Base-by-base conservation (phyloP, 805 yeast species). In the Sugiyamaella floridensis region DNA sequence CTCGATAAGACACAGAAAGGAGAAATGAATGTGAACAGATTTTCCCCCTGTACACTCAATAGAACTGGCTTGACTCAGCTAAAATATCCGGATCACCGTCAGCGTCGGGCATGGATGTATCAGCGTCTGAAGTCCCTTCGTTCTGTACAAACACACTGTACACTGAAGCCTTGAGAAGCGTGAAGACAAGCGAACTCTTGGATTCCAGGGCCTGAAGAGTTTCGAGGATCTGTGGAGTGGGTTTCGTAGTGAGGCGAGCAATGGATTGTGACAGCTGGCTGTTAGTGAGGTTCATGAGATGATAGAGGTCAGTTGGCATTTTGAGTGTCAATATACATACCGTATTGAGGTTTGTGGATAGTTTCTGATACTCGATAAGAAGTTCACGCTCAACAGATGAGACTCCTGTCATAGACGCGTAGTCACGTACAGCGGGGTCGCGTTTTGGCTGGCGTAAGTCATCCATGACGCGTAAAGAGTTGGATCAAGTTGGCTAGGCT, bases 141-240 rank as follows among this genome's bases (percentile, higher is more conserved):
- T 76, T 75, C 58, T 81, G 83, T 41, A 81, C 63, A 52, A 81
- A 77, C 49, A 84, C 69, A 15, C 83, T 78, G 62, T 85, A 85
- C 3, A 85, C 87, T 2, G 89, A 84, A 4, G 86, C 83, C 58
- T 83, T 81, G 66, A 85, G 76, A 43, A 82, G 65, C 0, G 89
- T 83, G 48, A 81, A 81, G 3, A 85, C 84, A 49, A 83, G 66
- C 0, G 84, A 83, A 11, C 81, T 72, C 57, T 83, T 83, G 55
- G 79, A 73, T 59, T 85, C 90, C 49, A 85, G 73, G 20, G 73
- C 77, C 28, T 88, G 72, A 58, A 84, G 65, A 55, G 79, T 78
- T 37, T 77, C 80, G 20, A 76, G 58, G 18, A 77, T 66, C 47
- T 73, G 72, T 14, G 67, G 63, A 22, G 62, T 54, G 4, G 62